Base-by-base conservation (phyloP, 495 filamentous ascomycete species). In the Letharia columbiana region DNA sequence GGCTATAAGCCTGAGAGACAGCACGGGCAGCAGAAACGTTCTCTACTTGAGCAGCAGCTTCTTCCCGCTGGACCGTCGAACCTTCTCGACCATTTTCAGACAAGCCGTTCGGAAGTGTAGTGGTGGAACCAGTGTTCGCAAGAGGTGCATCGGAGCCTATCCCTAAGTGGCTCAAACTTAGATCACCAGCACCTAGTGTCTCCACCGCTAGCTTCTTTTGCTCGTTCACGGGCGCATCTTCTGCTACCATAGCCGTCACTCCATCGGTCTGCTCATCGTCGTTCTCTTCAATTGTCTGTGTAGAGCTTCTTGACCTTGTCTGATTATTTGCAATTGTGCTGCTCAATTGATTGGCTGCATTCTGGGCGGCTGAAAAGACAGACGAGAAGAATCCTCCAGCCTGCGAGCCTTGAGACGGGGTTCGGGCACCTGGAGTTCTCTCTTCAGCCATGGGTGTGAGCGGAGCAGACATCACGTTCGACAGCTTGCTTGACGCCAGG, bases 291-390 rank as follows among this genome's bases (percentile, higher is more conserved):
- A 64, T 66, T 12, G 70, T 58, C 45, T 73, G 72, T 20, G 76
- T 75, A 31, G 67, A 67, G 37, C 67, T 76, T 42, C 80, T 75
- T 52, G 71, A 75, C 63, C 73, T 77, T 33, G 77, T 68, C 40
- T 76, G 80, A 2, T 75, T 83, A 67, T 91, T 91, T 15, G 84
- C 74, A 39, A 98, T 90, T 59, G 83, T 92, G 71, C 84, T 96
- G 69, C 84, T 92, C 7, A 99, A 71, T 3, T 86, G 87, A 69
- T 84, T 91, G n/a, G 94, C 93, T 49, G 95, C 93, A 77, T 90
- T 98, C 72, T 98, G 94, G 20, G 93, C 92, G 40, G 87, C 93
- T 41, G 91, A 91, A 70, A 98, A 90, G 72, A 98, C 88, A 20
- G 87, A 90, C 10, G 91, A 93, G 75, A 98, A 98, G 75, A 98